phyloP scores from a whole-genome alignment of 805 yeast species.

The Peterozyma xylosa region DNA sequence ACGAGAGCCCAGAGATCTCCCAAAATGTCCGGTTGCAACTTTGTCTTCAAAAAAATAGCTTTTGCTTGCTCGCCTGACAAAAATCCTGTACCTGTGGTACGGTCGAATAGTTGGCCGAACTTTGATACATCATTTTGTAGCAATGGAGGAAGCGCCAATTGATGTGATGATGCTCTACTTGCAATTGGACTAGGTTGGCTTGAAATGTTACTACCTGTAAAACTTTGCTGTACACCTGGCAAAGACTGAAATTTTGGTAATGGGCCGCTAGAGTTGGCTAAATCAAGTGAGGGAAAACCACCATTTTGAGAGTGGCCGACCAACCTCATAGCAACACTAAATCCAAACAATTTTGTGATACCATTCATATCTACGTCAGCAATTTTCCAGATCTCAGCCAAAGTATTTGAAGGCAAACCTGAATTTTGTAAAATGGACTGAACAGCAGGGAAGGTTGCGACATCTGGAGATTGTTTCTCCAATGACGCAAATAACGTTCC shows the following conservation, averaged over 20 bases:
- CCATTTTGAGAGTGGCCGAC: slow-evolving; percentile 85
- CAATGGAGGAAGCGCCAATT: slow-evolving; percentile 40
- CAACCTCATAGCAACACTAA: slow-evolving; percentile 79
- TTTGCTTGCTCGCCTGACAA: slow-evolving; percentile 77
- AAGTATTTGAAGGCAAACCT: slow-evolving; percentile 65
- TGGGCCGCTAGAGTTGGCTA: slow-evolving; percentile 55
- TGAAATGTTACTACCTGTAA: slow-evolving; percentile 2
- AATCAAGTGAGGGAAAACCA: slow-evolving; percentile 40
- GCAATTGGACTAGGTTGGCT: slow-evolving; percentile 23
- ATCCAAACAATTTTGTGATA: slow-evolving; percentile 70
- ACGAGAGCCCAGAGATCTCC: slow-evolving; percentile 88
- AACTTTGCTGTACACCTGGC: slow-evolving; percentile 1
- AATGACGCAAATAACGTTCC: slow-evolving; percentile 71
- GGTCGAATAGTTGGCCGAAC: slow-evolving; percentile 67
- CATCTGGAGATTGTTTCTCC: slow-evolving; percentile 73
- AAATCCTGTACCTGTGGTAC: slow-evolving; percentile 49
- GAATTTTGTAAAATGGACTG: slow-evolving; percentile 79
- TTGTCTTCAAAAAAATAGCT: slow-evolving; percentile 83
- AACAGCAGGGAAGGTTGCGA: slow-evolving; percentile 83
- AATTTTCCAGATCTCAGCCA: slow-evolving; percentile 91
- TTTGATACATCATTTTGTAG: slow-evolving; percentile 50
- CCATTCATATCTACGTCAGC: slow-evolving; percentile 92
- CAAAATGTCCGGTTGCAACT: slow-evolving; percentile 65
- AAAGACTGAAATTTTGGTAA: slow-evolving; percentile 48
- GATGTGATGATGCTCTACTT: slow-evolving; percentile 15